These are phyloP conservation scores for Xylariomycetidae sp. DNA, from an alignment of 2,329 filamentous ascomycete species.

Conservation along the genomic window DNA sequence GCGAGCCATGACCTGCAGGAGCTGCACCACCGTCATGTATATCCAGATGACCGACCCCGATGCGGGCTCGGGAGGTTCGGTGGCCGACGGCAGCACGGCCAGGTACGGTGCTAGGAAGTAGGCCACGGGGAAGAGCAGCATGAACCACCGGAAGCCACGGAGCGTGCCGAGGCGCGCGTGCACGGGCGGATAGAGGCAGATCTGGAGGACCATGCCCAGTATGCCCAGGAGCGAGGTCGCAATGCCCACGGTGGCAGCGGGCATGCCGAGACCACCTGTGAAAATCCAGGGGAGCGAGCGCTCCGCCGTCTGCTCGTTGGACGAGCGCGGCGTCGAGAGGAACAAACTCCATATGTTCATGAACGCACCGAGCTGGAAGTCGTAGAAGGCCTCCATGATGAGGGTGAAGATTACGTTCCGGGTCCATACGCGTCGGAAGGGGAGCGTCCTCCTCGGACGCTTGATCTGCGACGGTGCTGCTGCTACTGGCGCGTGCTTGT, in stretches of 20 bases:
- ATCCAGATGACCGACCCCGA: constrained; percentile 53
- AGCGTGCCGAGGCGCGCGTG: constrained; percentile 63
- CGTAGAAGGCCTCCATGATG: constrained; percentile 62
- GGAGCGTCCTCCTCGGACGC: constrained; percentile 23
- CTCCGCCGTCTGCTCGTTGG: constrained; percentile 23
- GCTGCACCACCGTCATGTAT: constrained; percentile 56
- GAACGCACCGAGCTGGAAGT: constrained; percentile 67
- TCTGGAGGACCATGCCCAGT: constrained; percentile 64
- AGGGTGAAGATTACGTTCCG: constrained; percentile 48
- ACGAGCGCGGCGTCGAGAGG: constrained; percentile 59
- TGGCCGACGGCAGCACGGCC: constrained; percentile 52
- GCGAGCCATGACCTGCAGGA: constrained; percentile 66
- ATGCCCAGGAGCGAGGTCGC: constrained; percentile 66
- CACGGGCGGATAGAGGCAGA: constrained; percentile 62
- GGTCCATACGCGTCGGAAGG: constrained; percentile 41
- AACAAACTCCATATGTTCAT: constrained; percentile 66
- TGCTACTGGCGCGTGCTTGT: constrained; percentile 8
- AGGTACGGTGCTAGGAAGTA: constrained; percentile 67
- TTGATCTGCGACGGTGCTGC: constrained; percentile 28
- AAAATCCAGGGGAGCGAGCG: constrained; percentile 48
- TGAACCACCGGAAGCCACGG: constrained; percentile 59
- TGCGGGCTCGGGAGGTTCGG: constrained; percentile 36
- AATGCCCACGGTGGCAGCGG: constrained; percentile 61
- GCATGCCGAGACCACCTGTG: constrained; percentile 62
- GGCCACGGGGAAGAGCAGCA: constrained; percentile 62